Base-by-base conservation (phyloP, 2,329 filamentous ascomycete species). In the Fusarium nodosum region DNA sequence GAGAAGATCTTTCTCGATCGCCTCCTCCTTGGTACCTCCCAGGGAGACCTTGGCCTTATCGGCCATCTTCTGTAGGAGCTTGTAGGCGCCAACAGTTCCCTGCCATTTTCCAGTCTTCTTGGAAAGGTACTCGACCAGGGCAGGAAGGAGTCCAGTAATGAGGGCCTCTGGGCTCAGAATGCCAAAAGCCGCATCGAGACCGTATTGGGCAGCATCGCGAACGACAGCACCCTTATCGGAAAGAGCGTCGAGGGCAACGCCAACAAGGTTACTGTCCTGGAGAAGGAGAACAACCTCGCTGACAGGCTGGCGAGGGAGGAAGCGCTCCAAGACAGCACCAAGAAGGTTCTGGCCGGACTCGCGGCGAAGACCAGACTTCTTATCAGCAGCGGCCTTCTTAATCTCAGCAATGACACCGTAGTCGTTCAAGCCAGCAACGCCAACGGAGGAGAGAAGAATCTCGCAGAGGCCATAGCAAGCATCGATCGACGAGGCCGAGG, bases 41-140 rank as follows among this genome's bases (percentile, higher is more conserved):
- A 93, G 88, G 57, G 91, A 90, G 79, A 97, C 90, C 85, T 97
- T 92, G 41, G 95, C 93, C 85, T 97, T 97, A 78, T 97, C 92
- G 48, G 96, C 96, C 91, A 98, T 97, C 80, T 90, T 93, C 78
- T 96, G 94, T 61, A 99, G 83, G 68, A 98, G 81, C 79, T 91
- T 90, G 77, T 91, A 91, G 46, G 93, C 96, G 64, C 92, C 94
- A 55, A 97, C 93, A 18, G 93, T 93, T 64, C 96, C 96, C 82
- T 99, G 96, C 96, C 96, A 99, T 82, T 99, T 99, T 71, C 93
- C 94, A 18, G 93, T 92, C 76, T 88, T 89, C 82, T 93, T 97
- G 77, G 85, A 85, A 31, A 99, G 85, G 79, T 98, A 98, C 54
- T 86, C 81, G 66, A 85, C 82, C 41, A 99, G 83, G 18, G 88